phyloP scores from a whole-genome alignment of 2,329 filamentous ascomycete species.

The Leptographium procerum region DNA sequence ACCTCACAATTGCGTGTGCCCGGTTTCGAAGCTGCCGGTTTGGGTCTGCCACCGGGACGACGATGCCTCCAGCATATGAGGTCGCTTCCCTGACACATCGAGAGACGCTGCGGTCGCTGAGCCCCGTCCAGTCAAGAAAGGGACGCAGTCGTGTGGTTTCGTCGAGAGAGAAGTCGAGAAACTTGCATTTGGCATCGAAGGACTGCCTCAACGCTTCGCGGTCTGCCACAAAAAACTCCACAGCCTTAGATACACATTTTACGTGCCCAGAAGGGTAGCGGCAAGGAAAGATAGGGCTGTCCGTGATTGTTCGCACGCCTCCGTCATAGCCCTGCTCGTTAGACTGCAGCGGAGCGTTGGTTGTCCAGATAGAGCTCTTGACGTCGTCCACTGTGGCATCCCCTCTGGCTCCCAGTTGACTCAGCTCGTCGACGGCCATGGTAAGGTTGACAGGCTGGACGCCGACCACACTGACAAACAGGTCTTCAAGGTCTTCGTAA shows the following conservation, averaged over 20 bases:
- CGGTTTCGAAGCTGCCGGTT: constrained; percentile 18
- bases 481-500: constrained; percentile 3
- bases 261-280: background rate
- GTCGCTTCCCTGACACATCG: constrained; percentile 21
- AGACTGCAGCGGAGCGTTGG: constrained; percentile 21
- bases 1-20: constrained; percentile 20
- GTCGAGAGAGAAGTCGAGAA: constrained; percentile 24
- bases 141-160: constrained; percentile 19
- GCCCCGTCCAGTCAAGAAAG: constrained; percentile 22
- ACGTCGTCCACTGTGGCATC: constrained; percentile 12
- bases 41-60: constrained; percentile 12
- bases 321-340: background rate
- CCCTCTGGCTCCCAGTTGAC: constrained; percentile 8
- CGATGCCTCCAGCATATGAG: constrained; percentile 11
- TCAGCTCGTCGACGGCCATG: constrained; percentile 22
- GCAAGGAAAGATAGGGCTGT: constrained; percentile 15
- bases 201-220: constrained; percentile 16
- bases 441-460: constrained; percentile 18
- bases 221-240: constrained; percentile 24
- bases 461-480: constrained; percentile 16
- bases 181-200: constrained; percentile 19
- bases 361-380: constrained; percentile 19
- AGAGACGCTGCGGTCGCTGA: constrained; percentile 23
- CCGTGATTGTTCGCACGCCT: background rate
- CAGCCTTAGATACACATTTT: constrained; percentile 1